Evolutionary conservation across 805 yeast species (phyloP).

Genomic region (Starmera pachycereana): DNA sequence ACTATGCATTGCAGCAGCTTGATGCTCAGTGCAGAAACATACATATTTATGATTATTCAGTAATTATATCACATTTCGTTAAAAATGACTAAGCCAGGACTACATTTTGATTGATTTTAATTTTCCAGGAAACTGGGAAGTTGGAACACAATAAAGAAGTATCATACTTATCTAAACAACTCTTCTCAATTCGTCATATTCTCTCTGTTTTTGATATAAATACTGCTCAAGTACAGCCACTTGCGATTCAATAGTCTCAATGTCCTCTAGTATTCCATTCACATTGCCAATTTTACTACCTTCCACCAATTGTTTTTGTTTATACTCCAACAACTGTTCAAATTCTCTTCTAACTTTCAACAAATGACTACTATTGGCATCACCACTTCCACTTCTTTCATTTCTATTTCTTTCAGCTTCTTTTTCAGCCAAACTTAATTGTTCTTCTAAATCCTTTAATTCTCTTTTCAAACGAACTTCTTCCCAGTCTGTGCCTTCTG

Average conservation of each 20-base stretch:
- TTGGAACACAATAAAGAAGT: too few relatives aligned
- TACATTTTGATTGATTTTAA: too few relatives aligned
- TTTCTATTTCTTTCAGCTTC: conserved; percentile 30
- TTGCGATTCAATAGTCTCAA: conserved; percentile 67
- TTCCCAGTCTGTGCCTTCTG: conserved; percentile 83
- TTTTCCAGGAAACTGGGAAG: too few relatives aligned
- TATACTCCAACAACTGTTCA: conserved; percentile 74
- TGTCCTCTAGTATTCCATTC: conserved; percentile 46
- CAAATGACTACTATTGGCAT: conserved; percentile 15
- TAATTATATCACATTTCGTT: too few relatives aligned
- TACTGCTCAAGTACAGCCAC: conserved; percentile 64
- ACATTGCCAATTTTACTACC: conserved; percentile 26
- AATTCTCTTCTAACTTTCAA: conserved; percentile 49
- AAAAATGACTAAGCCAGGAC: too few relatives aligned
- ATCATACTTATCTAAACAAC: conserved; percentile 23
- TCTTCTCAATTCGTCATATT: conserved; percentile 38
- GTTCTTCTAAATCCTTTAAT: conserved; percentile 61
- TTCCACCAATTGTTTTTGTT: conserved; percentile 45
- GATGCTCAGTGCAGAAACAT: too few relatives aligned
- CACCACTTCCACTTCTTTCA: conserved; percentile 18
- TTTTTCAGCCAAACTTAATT: conserved; percentile 45
- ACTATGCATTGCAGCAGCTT: too few relatives aligned
- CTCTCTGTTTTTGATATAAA: conserved; percentile 47
- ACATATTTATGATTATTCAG: too few relatives aligned
- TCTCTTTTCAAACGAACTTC: conserved; percentile 76